Evolutionary conservation across 768 basidiomycete genomes (phyloP).

Genomic region (Mycena metata): DNA sequence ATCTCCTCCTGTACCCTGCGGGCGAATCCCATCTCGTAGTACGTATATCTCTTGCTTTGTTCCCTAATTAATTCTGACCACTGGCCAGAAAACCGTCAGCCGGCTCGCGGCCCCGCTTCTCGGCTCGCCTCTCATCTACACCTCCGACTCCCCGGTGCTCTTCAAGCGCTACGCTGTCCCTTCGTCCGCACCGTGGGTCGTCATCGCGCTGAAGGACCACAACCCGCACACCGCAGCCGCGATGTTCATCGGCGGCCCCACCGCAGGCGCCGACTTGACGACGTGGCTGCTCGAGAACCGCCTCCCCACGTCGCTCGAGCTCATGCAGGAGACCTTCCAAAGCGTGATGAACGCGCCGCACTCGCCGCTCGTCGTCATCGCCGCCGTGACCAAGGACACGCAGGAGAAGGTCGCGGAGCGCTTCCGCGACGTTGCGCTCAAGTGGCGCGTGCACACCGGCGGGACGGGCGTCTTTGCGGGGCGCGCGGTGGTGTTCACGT

Average conservation of each 20-base stretch:
- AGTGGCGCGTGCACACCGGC: conserved; percentile 67
- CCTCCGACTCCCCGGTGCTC: conserved; percentile 55
- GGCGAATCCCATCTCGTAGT: conserved; percentile 51
- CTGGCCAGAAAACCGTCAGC: conserved; percentile 50
- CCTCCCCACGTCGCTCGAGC: conserved; percentile 79
- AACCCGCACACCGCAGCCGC: conserved; percentile 62
- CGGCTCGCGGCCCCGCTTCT: conserved; percentile 59
- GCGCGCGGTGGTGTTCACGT: conserved; percentile 83
- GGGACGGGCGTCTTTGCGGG: conserved; percentile 57
- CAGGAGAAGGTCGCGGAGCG: conserved; percentile 60
- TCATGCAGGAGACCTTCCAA: conserved; percentile 85
- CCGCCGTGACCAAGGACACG: conserved; percentile 56
- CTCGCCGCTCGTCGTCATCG: conserved; percentile 84
- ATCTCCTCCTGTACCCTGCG: conserved; percentile 67
- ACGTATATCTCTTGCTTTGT: conserved; percentile 17
- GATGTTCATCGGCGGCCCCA: conserved; percentile 52
- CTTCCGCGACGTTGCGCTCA: conserved; percentile 65
- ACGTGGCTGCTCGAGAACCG: conserved; percentile 78
- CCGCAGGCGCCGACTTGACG: conserved; percentile 50
- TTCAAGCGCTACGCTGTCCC: conserved; percentile 55
- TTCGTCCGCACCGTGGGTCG: conserved; percentile 62
- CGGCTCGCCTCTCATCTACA: conserved; percentile 61
- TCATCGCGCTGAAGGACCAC: conserved; percentile 78
- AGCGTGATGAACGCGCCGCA: conserved; percentile 87
- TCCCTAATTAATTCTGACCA: conserved; percentile 35